Percentiles rank a stretch among this genome's conserved stretches.
These are phyloP conservation scores for Fusarium sacchari DNA, from an alignment of 2,329 filamentous ascomycete genomes.

Conservation along the genomic window DNA sequence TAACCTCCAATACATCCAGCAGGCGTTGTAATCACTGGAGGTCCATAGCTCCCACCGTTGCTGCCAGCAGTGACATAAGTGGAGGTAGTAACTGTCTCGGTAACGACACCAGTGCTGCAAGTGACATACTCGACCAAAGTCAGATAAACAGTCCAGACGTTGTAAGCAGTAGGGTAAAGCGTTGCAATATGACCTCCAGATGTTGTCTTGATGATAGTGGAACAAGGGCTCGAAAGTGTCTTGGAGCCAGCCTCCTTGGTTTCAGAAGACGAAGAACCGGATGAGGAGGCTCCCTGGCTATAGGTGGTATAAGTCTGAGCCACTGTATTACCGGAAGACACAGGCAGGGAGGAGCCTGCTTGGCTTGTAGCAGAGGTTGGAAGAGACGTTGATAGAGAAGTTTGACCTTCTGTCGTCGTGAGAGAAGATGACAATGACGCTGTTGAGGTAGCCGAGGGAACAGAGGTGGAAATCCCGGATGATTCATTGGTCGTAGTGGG, in stretches of 20 bases:
- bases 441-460: neutral
- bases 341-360: neutral
- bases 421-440: neutral
- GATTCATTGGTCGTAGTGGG: fast-evolving
- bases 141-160: neutral
- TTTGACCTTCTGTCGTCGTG: fast-evolving
- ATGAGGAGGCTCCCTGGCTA: fast-evolving
- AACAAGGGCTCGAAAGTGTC: neutral
- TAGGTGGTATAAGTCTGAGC: neutral
- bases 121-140: neutral
- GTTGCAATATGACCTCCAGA: neutral
- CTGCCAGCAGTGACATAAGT: neutral
- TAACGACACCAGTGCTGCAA: neutral
- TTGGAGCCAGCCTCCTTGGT: neutral
- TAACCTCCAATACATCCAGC: neutral
- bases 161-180: neutral
- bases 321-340: neutral
- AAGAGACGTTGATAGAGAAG: neutral
- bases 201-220: neutral
- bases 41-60: neutral
- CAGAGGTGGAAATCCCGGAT: neutral
- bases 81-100: neutral
- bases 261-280: neutral
- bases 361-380: neutral
- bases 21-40: neutral